Conservation (phyloP, 2,329 filamentous ascomycete genomes). For the Diaporthe sp. region DNA sequence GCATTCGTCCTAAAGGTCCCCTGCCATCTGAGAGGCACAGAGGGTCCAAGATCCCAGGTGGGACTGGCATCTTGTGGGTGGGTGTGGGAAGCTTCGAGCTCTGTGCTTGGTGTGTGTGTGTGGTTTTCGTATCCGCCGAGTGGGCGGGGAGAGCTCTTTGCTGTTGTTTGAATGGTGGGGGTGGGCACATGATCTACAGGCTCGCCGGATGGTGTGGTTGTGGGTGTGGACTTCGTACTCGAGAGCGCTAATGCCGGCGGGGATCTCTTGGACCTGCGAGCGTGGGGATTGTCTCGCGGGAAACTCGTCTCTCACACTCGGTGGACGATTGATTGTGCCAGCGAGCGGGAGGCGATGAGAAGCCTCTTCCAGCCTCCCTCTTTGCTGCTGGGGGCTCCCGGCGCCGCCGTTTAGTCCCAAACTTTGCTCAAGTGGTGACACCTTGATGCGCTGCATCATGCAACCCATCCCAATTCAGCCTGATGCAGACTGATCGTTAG, state of each 20-base stretch:
- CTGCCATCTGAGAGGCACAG: background rate
- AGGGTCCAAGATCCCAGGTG: slow-evolving; percentile 1
- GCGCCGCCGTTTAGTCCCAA: slow-evolving; percentile 9
- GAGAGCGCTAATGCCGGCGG: slow-evolving; percentile 29
- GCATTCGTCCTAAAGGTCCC: background rate
- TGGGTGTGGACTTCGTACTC: slow-evolving; percentile 26
- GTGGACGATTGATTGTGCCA: background rate
- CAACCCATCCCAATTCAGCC: background rate
- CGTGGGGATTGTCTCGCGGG: slow-evolving; percentile 14
- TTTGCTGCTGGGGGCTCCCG: slow-evolving; percentile 11
- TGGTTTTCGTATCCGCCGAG: slow-evolving; percentile 13
- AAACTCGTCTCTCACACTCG: slow-evolving; percentile 5
- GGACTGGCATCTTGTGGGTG: background rate
- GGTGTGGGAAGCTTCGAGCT: background rate
- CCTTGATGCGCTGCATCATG: slow-evolving; percentile 15
- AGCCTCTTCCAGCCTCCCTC: slow-evolving; percentile 11
- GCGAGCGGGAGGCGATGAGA: background rate
- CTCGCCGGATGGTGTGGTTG: slow-evolving; percentile 2
- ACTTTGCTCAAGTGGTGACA: slow-evolving; percentile 17
- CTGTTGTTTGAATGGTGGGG: slow-evolving; percentile 1
- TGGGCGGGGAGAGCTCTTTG: background rate
- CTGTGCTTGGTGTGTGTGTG: background rate
- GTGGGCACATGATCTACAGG: slow-evolving; percentile 10
- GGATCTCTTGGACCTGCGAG: slow-evolving; percentile 11
- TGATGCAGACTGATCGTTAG: background rate